Base-by-base conservation (phyloP, 2,329 filamentous ascomycete species). In the Dissoconium aciculare region DNA sequence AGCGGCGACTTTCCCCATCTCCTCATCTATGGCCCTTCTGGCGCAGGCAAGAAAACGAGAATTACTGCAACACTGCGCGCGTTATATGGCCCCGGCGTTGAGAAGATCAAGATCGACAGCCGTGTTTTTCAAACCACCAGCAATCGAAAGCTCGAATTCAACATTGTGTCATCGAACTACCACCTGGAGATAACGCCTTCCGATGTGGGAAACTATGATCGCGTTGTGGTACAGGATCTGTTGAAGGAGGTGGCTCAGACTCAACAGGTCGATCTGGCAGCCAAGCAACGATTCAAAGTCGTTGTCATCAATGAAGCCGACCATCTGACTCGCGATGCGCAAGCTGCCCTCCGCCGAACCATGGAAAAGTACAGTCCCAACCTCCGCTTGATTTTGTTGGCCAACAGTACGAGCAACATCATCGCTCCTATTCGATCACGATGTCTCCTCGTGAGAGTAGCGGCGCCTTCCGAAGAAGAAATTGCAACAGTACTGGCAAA, bases 331-430 rank as follows among this genome's bases (percentile, higher is more conserved):
- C 67, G 89, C 40, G 89, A 98, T 64, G 89, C 89, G 3, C 89
- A 98, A 59, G 89, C 91, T 0, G 91, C 91, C 17, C 62, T 98
- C 50, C 73, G 89, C 55, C 68, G 89, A 40, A 98, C 89, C 0
- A 98, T 98, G 89, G 89, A 98, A 61, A 98, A 98, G 58, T 98
- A 98, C 65, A 91, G 81, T 49, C 85, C 87, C 10, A 98, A 98
- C 54, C 51, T 98, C 51, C 71, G 89, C 13, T 59, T 98, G 45
- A 95, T 98, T 28, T 62, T 98, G 37, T 62, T 98, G 37, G 89
- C 89, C 28, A 95, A 95, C 54, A 92, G 81, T 43, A 98, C 89
- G 13, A 85, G 85, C 41, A 95, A 95, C 51, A 98, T 98, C 47
- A 98, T 98, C 55, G 87, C 89, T n/a, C 89, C 89, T 1, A 98